These are phyloP conservation scores for Catharanthus roseus DNA, from an alignment of 257 asterid species.

Conservation along the genomic window DNA sequence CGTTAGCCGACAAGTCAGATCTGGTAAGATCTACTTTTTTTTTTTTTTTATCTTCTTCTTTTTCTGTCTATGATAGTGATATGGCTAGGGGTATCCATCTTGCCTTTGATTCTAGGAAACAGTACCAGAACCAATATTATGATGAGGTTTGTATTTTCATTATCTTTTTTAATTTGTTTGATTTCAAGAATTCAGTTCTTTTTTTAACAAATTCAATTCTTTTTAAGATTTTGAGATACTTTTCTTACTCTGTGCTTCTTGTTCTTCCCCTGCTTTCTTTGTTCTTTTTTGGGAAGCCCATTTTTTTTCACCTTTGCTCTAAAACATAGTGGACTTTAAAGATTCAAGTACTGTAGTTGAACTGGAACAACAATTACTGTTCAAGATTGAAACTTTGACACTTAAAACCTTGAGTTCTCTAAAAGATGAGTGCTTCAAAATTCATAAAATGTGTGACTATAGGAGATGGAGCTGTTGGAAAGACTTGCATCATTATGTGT, in stretches of 20 bases:
- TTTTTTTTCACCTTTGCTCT: conserved; percentile 17
- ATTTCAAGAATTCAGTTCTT: no score
- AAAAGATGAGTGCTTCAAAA: conserved; percentile 87
- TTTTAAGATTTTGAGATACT: conserved; percentile 23
- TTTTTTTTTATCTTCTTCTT: no score
- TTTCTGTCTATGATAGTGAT: conserved; percentile 64
- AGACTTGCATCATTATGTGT: conserved; percentile 98
- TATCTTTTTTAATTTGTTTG: not conserved
- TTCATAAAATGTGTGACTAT: conserved; percentile 95
- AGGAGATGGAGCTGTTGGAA: conserved; percentile 98
- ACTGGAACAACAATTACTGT: not conserved
- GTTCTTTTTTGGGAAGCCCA: conserved; percentile 14
- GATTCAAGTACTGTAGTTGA: not conserved
- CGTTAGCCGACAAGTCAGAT: no score
- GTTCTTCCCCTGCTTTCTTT: conserved; percentile 6
- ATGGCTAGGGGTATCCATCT: conserved; percentile 46
- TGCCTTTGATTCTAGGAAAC: conserved; percentile 43
- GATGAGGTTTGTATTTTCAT: conserved; percentile 37
- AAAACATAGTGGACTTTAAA: conserved; percentile 12
- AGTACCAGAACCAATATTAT: conserved; percentile 27
- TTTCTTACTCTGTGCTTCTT: conserved; percentile 10
- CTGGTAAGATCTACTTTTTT: no score
- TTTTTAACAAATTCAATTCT: no score
- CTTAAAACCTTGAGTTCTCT: conserved; percentile 12
- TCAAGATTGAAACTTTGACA: not conserved